phyloP scores from a whole-genome alignment of 2,329 filamentous ascomycete species.

The Acrocalymma vagum region DNA sequence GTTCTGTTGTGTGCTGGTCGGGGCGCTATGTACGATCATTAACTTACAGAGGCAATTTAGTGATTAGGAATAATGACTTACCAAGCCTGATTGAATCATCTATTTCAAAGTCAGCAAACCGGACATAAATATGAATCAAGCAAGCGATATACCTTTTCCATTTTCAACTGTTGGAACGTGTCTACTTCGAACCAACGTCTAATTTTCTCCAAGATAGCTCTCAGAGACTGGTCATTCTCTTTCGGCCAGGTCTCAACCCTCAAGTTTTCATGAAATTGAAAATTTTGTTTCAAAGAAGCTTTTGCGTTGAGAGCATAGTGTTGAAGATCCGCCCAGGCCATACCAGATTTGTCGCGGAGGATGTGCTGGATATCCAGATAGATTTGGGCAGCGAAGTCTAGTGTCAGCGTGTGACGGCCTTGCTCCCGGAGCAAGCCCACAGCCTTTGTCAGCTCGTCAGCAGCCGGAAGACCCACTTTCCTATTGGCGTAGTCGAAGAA shows the following conservation, averaged over 20 bases:
- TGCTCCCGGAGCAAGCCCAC: too few species aligned
- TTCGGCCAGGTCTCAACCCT: conserved; percentile 21
- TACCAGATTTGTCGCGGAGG: conserved; percentile 29
- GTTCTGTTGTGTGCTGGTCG: conserved; percentile 10
- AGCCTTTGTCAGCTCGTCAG: conserved; percentile 41
- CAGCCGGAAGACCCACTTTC: conserved; percentile 18
- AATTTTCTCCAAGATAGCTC: conserved; percentile 11
- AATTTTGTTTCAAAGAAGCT: conserved; percentile 15
- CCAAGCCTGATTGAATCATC: too few species aligned
- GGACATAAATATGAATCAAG: too few species aligned
- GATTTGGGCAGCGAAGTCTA: conserved; percentile 43
- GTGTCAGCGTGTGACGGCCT: conserved; percentile 30
- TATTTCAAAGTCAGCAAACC: too few species aligned
- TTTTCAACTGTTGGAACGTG: conserved; percentile 3
- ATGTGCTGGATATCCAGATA: conserved; percentile 46
- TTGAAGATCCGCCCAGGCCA: too few species aligned
- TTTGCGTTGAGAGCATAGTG: too few species aligned
- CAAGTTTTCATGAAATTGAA: conserved; percentile 23
- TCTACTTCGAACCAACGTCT: conserved; percentile 12
- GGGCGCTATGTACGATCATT: too few species aligned
- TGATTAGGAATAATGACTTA: too few species aligned
- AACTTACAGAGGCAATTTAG: too few species aligned
- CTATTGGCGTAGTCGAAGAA: conserved; percentile 23
- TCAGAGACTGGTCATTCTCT: conserved; percentile 20
- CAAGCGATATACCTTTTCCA: neutral